These are phyloP conservation scores for Daphne laureola DNA, from an alignment of 441 rosid species.

Conservation along the genomic window DNA sequence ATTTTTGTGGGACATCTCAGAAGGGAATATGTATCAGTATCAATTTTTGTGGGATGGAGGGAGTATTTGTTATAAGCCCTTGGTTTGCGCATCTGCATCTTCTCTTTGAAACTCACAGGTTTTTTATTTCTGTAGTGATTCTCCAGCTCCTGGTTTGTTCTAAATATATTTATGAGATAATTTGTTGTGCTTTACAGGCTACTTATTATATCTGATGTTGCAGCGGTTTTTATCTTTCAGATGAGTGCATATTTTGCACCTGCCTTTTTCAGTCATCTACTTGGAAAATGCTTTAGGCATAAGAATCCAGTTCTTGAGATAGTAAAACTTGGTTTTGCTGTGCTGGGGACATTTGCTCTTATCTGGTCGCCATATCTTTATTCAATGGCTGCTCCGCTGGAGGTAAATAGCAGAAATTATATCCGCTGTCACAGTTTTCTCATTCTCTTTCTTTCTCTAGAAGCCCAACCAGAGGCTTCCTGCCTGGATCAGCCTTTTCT, in stretches of 20 bases:
- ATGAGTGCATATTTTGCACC: conserved; percentile 97
- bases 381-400: conserved; percentile 51
- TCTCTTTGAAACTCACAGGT: no score
- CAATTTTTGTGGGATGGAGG: no score
- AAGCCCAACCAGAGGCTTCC: no score
- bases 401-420: conserved; percentile 31
- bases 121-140: background rate
- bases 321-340: conserved; percentile 58
- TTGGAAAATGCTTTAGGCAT: conserved; percentile 72
- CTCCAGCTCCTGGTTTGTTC: background rate
- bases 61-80: no score
- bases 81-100: no score
- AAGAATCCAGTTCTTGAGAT: conserved; percentile 61
- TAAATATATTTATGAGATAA: background rate
- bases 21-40: no score
- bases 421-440: no score
- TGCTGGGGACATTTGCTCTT: conserved; percentile 55
- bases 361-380: conserved; percentile 89
- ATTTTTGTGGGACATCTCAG: no score
- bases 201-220: conserved; percentile 1
- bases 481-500: no score
- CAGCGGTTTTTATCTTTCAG: conserved; percentile 26
- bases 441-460: background rate
- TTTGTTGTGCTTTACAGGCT: conserved; percentile 4
- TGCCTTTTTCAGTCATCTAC: conserved; percentile 78